Conservation (phyloP, 768 basidiomycete genomes). For the Lentinula aciculospora region DNA sequence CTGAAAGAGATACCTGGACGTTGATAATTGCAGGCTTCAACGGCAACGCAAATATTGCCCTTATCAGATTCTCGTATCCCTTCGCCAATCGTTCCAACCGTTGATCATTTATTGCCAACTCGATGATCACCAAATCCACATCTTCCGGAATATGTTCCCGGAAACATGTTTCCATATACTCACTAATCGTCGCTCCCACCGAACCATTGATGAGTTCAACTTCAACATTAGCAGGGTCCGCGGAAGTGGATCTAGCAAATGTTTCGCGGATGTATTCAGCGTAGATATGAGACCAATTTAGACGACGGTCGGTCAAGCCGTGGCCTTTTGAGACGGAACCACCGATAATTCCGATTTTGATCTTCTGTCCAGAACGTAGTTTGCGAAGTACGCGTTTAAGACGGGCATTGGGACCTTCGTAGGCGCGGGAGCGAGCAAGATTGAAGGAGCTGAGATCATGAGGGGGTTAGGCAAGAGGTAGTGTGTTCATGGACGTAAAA, state of each 20-base stretch:
- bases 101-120: background rate
- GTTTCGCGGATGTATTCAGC: conserved; percentile 3
- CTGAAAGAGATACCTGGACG: background rate
- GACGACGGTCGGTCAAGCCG: background rate
- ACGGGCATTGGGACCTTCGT: conserved; percentile 3
- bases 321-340: background rate
- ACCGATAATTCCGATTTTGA: conserved; percentile 3
- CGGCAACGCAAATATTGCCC: background rate
- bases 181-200: background rate
- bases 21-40: conserved; percentile 1
- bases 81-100: background rate
- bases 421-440: conserved; percentile 1
- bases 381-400: conserved; percentile 3
- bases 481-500: background rate
- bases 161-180: conserved; percentile 6
- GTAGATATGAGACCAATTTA: background rate
- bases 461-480: background rate
- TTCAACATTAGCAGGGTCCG: background rate
- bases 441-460: background rate
- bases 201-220: conserved; percentile 2
- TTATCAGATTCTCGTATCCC: conserved; percentile 1
- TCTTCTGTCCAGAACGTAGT: background rate
- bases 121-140: conserved; percentile 3
- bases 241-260: background rate
- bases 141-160: background rate